These are phyloP conservation scores for Solanum chilense DNA, from an alignment of 257 asterid genomes.

Conservation along the genomic window DNA sequence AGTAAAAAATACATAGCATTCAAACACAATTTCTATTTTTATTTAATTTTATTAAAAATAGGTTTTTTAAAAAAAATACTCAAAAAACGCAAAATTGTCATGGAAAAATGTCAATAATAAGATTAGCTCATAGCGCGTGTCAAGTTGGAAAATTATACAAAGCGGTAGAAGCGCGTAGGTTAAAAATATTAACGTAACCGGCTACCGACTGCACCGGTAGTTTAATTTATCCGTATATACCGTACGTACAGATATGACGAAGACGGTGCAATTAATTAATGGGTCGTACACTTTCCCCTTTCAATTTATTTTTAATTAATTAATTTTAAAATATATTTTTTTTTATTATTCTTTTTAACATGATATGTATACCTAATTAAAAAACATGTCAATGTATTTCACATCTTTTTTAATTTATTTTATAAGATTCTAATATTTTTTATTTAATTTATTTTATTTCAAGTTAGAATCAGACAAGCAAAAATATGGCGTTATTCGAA, in stretches of 20 bases:
- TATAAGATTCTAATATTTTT: background rate
- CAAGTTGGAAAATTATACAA: background rate
- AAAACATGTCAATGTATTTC: background rate
- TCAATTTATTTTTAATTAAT: background rate
- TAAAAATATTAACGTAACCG: background rate
- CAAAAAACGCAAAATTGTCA: background rate
- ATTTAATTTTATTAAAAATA: too few relatives aligned
- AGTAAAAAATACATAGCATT: too few relatives aligned
- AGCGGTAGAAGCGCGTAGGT: background rate
- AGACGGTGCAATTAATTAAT: slow-evolving; percentile 15
- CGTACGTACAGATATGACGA: slow-evolving; percentile 50
- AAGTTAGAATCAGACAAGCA: background rate
- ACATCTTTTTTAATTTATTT: background rate
- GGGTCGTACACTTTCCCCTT: background rate
- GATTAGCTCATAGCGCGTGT: background rate
- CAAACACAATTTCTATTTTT: too few relatives aligned
- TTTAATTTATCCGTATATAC: slow-evolving; percentile 24
- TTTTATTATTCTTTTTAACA: background rate
- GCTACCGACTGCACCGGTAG: slow-evolving; percentile 13
- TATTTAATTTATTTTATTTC: background rate
- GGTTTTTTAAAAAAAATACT: too few relatives aligned
- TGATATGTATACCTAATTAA: background rate
- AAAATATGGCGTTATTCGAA: background rate
- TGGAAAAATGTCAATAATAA: background rate
- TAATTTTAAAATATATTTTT: background rate